A percentile compares a stretch with the other conserved stretches of the same genome.
phyloP scores from a whole-genome alignment of 1,284 basidiomycete species.

The Exobasidium cylindrosporum region DNA sequence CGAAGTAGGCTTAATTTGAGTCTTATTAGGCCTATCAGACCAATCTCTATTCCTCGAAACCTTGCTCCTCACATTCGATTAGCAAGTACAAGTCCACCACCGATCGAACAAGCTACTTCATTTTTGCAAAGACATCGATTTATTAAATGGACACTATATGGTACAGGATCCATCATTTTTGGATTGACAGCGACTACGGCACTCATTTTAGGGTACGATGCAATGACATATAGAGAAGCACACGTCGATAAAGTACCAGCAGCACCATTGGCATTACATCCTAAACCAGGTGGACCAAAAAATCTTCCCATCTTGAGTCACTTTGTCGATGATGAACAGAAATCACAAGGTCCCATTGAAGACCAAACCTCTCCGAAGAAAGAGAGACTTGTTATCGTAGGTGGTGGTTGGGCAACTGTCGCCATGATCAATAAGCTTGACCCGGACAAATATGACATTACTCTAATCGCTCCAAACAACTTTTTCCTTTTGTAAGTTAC shows the following conservation, averaged over 20 bases:
- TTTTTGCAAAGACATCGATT: slow-evolving; percentile 9
- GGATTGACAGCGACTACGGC: slow-evolving; percentile 31
- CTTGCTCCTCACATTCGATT: not conserved
- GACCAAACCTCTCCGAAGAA: slow-evolving; percentile 23
- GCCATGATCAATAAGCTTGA: slow-evolving; percentile 46
- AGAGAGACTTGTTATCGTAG: slow-evolving; percentile 53
- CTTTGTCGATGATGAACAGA: slow-evolving; percentile 27
- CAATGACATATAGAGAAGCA: slow-evolving; percentile 39
- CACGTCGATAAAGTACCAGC: slow-evolving; percentile 40
- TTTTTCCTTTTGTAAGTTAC: slow-evolving; percentile 27
- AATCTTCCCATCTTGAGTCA: slow-evolving; percentile 44
- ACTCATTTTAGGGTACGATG: slow-evolving; percentile 42
- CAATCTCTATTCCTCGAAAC: not conserved
- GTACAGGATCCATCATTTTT: slow-evolving; percentile 37
- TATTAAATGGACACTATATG: slow-evolving; percentile 16
- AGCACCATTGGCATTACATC: slow-evolving; percentile 33
- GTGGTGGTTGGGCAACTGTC: slow-evolving; percentile 53
- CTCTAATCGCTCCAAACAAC: slow-evolving; percentile 51
- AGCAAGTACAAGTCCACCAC: not conserved
- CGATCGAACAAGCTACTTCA: not conserved
- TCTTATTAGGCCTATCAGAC: no score
- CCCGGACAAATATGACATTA: slow-evolving; percentile 49
- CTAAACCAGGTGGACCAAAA: slow-evolving; percentile 45
- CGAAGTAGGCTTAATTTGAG: no score
- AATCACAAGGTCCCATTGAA: slow-evolving; percentile 18